Evolutionary conservation across 1,139 yeast species (phyloP).

Genomic region (Keqinozyma sinolaborantium): DNA sequence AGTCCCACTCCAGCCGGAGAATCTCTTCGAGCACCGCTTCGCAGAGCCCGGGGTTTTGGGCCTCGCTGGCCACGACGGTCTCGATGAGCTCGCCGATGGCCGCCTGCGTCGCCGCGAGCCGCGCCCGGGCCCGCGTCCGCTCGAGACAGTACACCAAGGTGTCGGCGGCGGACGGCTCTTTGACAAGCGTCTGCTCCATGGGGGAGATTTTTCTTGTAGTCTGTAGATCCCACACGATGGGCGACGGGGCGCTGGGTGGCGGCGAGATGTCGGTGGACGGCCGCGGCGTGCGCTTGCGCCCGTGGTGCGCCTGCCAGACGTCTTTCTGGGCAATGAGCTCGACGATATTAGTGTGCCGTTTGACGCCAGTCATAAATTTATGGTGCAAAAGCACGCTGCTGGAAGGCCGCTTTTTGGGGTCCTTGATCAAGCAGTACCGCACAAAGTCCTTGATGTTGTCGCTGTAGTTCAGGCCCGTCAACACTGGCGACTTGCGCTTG

Average conservation of each 20-base stretch:
- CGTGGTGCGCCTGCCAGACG: conserved; percentile 17
- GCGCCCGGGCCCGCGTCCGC: conserved; percentile 49
- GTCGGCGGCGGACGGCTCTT: conserved; percentile 6
- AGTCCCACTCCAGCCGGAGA: conserved; percentile 9
- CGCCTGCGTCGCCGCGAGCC: conserved; percentile 38
- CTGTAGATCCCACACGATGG: conserved; percentile 19
- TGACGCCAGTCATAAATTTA: conserved; percentile 33
- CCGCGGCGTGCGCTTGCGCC: not conserved
- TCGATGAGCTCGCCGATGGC: conserved; percentile 40
- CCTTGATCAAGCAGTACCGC: conserved; percentile 53
- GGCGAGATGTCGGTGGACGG: conserved; percentile 8
- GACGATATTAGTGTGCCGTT: conserved; percentile 7
- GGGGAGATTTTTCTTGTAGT: conserved; percentile 10
- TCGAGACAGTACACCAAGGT: conserved; percentile 18
- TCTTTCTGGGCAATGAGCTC: conserved; percentile 13
- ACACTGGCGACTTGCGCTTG: conserved; percentile 59
- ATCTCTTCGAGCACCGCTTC: conserved; percentile 64
- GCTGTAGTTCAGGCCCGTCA: conserved; percentile 43
- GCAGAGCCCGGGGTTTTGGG: conserved; percentile 56
- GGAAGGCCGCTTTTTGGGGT: conserved; percentile 51
- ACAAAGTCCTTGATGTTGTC: conserved; percentile 60
- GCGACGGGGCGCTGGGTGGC: conserved; percentile 5
- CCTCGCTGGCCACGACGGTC: conserved; percentile 42
- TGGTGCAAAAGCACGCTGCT: conserved; percentile 43
- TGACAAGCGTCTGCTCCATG: conserved; percentile 14